phyloP scores from a whole-genome alignment of 371 early-diverging fungal species.

The Mucor velutinosus region DNA sequence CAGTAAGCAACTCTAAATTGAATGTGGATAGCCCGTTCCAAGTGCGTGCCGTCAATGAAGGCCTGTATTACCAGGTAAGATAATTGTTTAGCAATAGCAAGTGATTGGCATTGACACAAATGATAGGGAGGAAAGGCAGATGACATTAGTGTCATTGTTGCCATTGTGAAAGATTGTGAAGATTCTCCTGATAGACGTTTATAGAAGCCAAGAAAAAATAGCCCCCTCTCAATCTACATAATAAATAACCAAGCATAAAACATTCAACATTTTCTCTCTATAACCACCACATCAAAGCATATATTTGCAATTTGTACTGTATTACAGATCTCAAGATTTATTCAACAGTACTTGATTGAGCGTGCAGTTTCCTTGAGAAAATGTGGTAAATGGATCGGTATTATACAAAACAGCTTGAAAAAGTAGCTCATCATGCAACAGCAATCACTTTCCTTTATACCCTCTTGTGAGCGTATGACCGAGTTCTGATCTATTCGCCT shows the following conservation, averaged over 20 bases:
- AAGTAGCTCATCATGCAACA: background rate
- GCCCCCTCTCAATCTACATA: background rate
- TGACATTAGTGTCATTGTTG: constrained; percentile 80
- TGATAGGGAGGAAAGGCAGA: constrained; percentile 83
- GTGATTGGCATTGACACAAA: background rate
- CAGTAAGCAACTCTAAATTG: constrained; percentile 78
- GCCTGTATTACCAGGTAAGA: constrained; percentile 65
- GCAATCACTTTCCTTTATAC: too few relatives aligned
- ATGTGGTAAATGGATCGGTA: background rate
- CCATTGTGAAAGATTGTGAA: constrained; percentile 64
- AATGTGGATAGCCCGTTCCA: constrained; percentile 87
- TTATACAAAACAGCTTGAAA: background rate
- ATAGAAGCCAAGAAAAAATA: background rate
- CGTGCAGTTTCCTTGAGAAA: background rate
- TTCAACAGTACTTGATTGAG: background rate
- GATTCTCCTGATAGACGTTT: constrained; percentile 38
- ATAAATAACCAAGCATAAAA: background rate
- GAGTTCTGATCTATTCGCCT: background rate
- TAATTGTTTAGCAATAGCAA: background rate
- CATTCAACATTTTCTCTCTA: background rate
- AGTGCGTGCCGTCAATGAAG: constrained; percentile 78
- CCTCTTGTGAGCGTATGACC: too few relatives aligned
- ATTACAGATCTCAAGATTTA: background rate
- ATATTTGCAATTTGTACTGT: background rate
- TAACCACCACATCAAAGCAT: background rate